Evolutionary conservation across 768 basidiomycete species (phyloP), one percentile per base, ranked within the genome.

Genomic region (Zangia roseola): DNA sequence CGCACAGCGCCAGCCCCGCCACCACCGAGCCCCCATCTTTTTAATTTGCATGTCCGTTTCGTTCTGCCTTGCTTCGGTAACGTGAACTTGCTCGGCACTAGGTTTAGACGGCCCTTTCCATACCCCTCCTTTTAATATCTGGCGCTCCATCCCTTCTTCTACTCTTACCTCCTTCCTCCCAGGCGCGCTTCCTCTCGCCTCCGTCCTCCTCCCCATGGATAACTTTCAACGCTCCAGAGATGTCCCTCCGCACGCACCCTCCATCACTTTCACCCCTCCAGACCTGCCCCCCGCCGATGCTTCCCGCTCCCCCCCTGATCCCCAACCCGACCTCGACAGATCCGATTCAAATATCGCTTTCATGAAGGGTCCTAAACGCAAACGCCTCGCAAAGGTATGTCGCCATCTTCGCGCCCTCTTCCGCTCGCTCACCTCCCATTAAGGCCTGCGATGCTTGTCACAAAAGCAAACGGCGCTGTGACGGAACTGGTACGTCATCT

Each of bases 371-470:
- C 72, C 71, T n/a, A 79, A 81, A 58, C 73, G 78, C 37, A 79
- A 79, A 52, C 76, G 78, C 6, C 70, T 79, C 9, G 75, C 76
- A 51, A 79, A 79, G 74, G 78, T 75, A 40, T 37, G 66, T 54
- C 19, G 34, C 21, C 31, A 40, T 24, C 45, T 43, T 26, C 43
- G 25, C 43, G 21, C 35, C 17, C 21, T 37, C 40, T 42, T 46
- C 33, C 21, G 10, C 34, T 33, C 43, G 14, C 40, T 54, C 47
- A 65, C 47, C 10, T 26, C 40, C 42, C 40, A n/a, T 28, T n/a
- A 49, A 79, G 78, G 78, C 89, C 41, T 91, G 89, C 68, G 86
- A 89, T 67, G 84, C 86, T 45, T 91, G 89, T 64, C 90, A 91
- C 64, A 88, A 86, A 67, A 84, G 82, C 70, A 91, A 91, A 63